These are phyloP conservation scores for Pleodorina starrii DNA, from an alignment of 139 green algal genomes.

Conservation along the genomic window DNA sequence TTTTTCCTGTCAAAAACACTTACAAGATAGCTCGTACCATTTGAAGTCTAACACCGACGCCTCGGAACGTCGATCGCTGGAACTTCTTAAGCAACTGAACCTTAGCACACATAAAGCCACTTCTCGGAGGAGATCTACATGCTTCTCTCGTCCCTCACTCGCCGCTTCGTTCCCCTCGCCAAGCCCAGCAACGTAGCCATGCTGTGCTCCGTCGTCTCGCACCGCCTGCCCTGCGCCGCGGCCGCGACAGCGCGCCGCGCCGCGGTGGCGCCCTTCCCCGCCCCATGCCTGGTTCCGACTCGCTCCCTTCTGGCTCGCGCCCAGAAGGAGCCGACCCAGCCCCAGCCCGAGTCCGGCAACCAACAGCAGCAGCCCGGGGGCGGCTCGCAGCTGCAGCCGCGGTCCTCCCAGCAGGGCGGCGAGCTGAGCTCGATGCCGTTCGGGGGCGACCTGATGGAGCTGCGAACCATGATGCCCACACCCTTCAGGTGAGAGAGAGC, in stretches of 20 bases:
- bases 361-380: neutral
- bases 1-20: neutral
- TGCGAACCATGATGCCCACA: slow-evolving; percentile 2
- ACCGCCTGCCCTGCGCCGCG: slow-evolving; percentile 3
- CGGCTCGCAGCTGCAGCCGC: neutral
- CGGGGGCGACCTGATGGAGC: neutral
- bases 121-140: neutral
- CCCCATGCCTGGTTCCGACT: neutral
- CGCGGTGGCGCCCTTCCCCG: neutral
- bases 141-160: neutral
- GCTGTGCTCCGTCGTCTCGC: neutral
- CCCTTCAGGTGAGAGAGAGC: slow-evolving; percentile 24
- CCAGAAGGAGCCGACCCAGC: slow-evolving; percentile 5
- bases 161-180: neutral
- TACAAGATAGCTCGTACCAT: neutral
- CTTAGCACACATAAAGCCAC: neutral
- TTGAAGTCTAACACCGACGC: neutral
- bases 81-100: neutral
- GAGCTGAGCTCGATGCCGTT: neutral
- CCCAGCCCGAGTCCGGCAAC: neutral
- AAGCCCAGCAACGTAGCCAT: slow-evolving; percentile 3
- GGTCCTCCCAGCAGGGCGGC: neutral
- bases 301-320: neutral
- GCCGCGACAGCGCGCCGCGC: neutral
- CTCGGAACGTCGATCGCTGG: neutral